Base-by-base conservation (phyloP, 1,284 basidiomycete species). In the Pseudomicrostroma phylloplanum region DNA sequence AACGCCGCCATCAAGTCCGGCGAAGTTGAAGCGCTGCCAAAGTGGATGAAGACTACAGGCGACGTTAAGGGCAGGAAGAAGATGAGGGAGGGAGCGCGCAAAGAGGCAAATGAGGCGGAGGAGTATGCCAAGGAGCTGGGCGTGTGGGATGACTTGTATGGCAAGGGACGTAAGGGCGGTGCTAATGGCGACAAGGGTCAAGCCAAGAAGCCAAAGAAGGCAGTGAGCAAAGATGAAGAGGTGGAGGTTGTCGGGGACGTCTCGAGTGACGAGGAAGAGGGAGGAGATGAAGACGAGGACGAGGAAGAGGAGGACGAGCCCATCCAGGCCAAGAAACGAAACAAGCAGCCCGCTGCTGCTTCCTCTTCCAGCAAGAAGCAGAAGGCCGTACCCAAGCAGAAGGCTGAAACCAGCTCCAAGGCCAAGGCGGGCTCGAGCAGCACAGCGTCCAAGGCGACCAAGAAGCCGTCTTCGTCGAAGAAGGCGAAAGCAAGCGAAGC, bases 141-240 rank as follows among this genome's bases (percentile, higher is more conserved):
- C 54, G 75, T 79, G 1, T 78, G 71, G 69, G 77, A 79, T 51
- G 68, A 75, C 26, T 59, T 79, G 1, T 79, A 73, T 26, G 76
- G 76, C 17, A 57, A 59, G 19, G 53, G 55, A 21, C 62, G 65
- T 46, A 53, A 58, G 41, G 58, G 51, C 23, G 64, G 59, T 15
- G 51, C 51, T 25, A 25, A 7, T 25, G 17, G 13, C 13, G 21
- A 15, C n/a, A 25, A 19, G 21, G 25, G 53, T 15, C 71, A 67
- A 42, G 63, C 56, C 0, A 72, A 69, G 57, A 51, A 39, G 56
- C 12, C 43, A 54, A 65, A 23, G 12, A 41, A 17, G 19, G 49
- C 26, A 25, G 49, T 59, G 40, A 55, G 49, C 11, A 57, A 59
- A 23, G 65, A 58, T 6, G 56, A 59, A 12, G 58, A 62, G 36